A percentile compares a stretch with the other conserved stretches of the same genome.
Evolutionary conservation across 2,329 filamentous ascomycete genomes (phyloP).

Genomic region (Colletotrichum navitas): DNA sequence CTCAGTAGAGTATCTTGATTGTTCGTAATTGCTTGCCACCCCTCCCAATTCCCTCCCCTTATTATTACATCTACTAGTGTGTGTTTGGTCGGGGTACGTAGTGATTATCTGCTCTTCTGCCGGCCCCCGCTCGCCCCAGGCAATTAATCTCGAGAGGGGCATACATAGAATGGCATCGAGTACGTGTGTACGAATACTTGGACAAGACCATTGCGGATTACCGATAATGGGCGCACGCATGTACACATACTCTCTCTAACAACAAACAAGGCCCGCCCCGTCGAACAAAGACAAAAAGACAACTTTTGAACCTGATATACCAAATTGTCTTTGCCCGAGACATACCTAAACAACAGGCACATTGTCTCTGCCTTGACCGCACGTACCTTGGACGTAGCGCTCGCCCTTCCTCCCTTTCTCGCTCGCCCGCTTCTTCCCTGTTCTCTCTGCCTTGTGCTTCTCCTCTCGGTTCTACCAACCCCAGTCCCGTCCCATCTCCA

Average conservation of each 20-base stretch:
- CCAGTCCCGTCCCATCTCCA: constrained; percentile 24
- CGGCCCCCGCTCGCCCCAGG: neutral
- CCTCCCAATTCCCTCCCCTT: neutral
- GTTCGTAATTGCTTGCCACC: neutral
- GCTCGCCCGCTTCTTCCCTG: constrained; percentile 1
- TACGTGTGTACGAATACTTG: neutral
- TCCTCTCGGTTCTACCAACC: constrained; percentile 12
- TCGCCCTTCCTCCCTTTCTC: constrained; percentile 10
- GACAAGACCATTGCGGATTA: neutral
- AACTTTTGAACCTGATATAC: neutral
- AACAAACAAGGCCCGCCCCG: neutral
- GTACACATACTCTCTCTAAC: neutral
- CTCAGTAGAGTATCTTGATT: neutral
- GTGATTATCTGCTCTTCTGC: neutral
- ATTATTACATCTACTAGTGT: neutral
- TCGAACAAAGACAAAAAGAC: neutral
- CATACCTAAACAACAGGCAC: neutral
- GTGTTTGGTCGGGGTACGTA: neutral
- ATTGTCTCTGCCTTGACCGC: constrained; percentile 9
- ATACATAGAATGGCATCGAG: neutral
- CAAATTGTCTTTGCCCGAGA: neutral
- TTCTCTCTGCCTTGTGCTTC: constrained; percentile 3
- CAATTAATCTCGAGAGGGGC: neutral
- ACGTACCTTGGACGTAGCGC: constrained; percentile 5
- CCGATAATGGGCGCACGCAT: neutral